Percentiles rank a stretch among this genome's conserved stretches.
phyloP scores from a whole-genome alignment of 768 basidiomycete species.

The Trametes sanguinea region DNA sequence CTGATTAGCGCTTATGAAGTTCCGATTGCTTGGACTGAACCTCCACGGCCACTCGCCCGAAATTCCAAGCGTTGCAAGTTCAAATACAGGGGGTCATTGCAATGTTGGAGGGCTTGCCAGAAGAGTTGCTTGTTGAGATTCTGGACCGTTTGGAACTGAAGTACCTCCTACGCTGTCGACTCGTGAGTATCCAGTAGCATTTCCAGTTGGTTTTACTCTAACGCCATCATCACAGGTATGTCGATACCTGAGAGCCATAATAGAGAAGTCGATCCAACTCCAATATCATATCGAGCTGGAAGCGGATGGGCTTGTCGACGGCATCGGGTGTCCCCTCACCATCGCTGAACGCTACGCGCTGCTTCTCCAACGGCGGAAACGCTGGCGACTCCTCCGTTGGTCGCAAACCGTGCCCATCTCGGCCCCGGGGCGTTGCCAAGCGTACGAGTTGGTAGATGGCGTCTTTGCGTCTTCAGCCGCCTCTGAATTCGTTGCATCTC shows the following conservation, averaged over 20 bases:
- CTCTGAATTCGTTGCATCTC: conserved; percentile 13
- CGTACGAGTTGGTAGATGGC: conserved; percentile 65
- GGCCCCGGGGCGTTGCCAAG: conserved; percentile 42
- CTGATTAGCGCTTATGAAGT: no score
- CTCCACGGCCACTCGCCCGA: no score
- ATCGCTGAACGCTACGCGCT: conserved; percentile 36
- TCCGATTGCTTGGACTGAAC: no score
- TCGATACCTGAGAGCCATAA: conserved; percentile 20
- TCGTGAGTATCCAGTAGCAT: conserved; percentile 11
- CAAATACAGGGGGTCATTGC: no score
- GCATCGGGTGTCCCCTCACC: conserved; percentile 18
- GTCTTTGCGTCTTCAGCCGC: conserved; percentile 50
- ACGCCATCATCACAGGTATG: conserved; percentile 27
- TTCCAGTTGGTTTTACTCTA: not conserved
- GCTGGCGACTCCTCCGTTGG: conserved; percentile 40
- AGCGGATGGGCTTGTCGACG: conserved; percentile 34
- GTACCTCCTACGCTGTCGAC: conserved; percentile 18
- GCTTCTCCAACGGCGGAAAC: conserved; percentile 36
- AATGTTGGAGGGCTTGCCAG: conserved; percentile 14
- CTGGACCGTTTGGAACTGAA: conserved; percentile 20
- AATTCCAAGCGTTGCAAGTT: no score
- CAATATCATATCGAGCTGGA: conserved; percentile 37
- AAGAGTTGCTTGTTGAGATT: conserved; percentile 23
- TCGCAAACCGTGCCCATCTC: conserved; percentile 27
- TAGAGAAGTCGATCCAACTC: conserved; percentile 29